Evolutionary conservation across 768 basidiomycete species (phyloP).

Genomic region (Leccinum rimulosum): DNA sequence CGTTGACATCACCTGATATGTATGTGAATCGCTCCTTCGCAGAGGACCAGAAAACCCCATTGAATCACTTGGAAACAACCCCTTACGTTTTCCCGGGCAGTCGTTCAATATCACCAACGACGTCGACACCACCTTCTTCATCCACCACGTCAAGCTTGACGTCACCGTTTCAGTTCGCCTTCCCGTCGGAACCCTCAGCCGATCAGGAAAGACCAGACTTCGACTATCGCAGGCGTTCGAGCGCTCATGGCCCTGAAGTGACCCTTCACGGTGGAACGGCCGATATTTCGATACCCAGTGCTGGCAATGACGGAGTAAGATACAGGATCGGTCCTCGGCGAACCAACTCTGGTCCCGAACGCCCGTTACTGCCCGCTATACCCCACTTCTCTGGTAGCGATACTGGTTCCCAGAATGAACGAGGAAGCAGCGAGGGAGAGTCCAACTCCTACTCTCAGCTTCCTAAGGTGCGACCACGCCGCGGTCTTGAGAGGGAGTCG

Average conservation of each 20-base stretch:
- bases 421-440: slow-evolving; percentile 57
- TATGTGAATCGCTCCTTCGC: slow-evolving; percentile 45
- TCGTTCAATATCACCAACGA: slow-evolving; percentile 69
- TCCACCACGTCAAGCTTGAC: slow-evolving; percentile 55
- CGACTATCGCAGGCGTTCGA: slow-evolving; percentile 61
- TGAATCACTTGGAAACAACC: slow-evolving; percentile 50
- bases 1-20: slow-evolving; percentile 44
- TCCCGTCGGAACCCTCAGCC: slow-evolving; percentile 48
- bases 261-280: slow-evolving; percentile 74
- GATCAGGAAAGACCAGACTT: slow-evolving; percentile 60
- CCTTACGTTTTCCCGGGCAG: slow-evolving; percentile 63
- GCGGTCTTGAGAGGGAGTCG: slow-evolving; percentile 44
- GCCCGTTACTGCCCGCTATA: slow-evolving; percentile 44
- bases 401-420: slow-evolving; percentile 49
- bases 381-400: slow-evolving; percentile 52
- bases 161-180: slow-evolving; percentile 65
- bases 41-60: slow-evolving; percentile 57
- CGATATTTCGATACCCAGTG: slow-evolving; percentile 57
- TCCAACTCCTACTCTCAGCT: slow-evolving; percentile 39
- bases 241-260: slow-evolving; percentile 54
- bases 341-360: slow-evolving; percentile 48
- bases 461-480: slow-evolving; percentile 48
- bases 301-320: slow-evolving; percentile 55
- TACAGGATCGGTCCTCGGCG: slow-evolving; percentile 55
- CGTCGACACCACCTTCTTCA: slow-evolving; percentile 59